Evolutionary conservation across 2,329 filamentous ascomycete species (phyloP), one percentile per base, ranked within the genome.

Genomic region (Fusarium udum): DNA sequence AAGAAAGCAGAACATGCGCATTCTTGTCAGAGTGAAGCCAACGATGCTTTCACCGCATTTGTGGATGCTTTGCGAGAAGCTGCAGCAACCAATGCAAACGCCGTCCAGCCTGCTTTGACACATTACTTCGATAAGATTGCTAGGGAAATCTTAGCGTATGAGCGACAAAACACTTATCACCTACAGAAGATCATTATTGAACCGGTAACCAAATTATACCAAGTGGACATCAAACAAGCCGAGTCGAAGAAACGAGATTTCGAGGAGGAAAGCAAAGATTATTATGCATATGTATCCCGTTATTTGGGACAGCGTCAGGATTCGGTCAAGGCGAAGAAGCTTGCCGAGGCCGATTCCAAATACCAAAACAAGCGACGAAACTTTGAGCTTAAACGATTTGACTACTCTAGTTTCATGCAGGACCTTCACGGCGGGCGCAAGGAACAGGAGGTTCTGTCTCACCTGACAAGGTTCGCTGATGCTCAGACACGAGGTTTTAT

Each of bases 371-470:
- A 98, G 85, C 90, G 95, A 74, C 92, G 94, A 49, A 97, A 95
- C 76, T 99, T 99, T 78, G 96, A 99, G 84, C 88, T 99, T 64
- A 98, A 97, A 84, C 92, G 97, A 15, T 99, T 99, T 78, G 97
- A 99, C 82, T 99, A 99, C 81, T 98, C 95, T 7, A 97, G 94
- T 20, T 99, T 98, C 80, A 97, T 99, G 93, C 95, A 98, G 79
- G 96, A 99, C 84, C 87, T 99, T n/a, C 96, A 98, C 72, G 96
- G 96, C 36, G 96, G 96, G n/a, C 92, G 96, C 71, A 99, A 98
- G 81, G 96, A 99, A 78, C 96, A 98, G 79, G 96, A 99, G 81
- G 93, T 99, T 9, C 84, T 99, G 36, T 98, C 95, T 3, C 93
- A 98, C 79, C 87, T 99, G 37, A 99, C 96, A 4, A 95, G 92